A percentile compares a stretch with the other conserved stretches of the same genome.
Conservation (phyloP, 805 yeast genomes). For the Pichia kluyveri region DNA sequence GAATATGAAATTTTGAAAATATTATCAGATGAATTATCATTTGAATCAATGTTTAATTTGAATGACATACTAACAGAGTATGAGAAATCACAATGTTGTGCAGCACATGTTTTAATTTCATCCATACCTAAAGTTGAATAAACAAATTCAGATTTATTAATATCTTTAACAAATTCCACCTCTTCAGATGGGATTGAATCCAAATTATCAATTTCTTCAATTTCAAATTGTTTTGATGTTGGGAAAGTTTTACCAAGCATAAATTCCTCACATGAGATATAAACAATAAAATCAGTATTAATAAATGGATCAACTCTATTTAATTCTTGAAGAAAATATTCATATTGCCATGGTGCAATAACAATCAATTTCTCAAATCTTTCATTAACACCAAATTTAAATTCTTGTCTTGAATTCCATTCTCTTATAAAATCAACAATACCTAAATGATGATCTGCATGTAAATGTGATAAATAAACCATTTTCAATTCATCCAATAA, state of each 20-base stretch:
- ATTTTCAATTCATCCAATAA: constrained; percentile 54
- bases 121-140: constrained; percentile 34
- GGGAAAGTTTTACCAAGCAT: constrained; percentile 7
- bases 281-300: constrained; percentile 13
- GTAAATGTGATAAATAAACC: constrained; percentile 78
- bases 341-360: constrained; percentile 69
- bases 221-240: constrained; percentile 21
- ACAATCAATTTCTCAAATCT: constrained; percentile 36
- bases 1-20: constrained; percentile 74
- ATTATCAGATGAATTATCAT: constrained; percentile 1
- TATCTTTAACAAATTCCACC: constrained; percentile 4
- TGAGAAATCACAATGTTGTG: constrained; percentile 78
- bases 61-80: constrained; percentile 57
- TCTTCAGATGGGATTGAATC: constrained; percentile 2
- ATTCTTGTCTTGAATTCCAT: constrained; percentile 44
- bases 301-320: constrained; percentile 12
- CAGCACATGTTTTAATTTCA: constrained; percentile 54
- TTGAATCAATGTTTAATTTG: constrained; percentile 14
- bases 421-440: constrained; percentile 55
- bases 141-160: constrained; percentile 18
- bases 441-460: constrained; percentile 96
- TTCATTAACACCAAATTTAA: constrained; percentile 25
- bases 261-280: constrained; percentile 27
- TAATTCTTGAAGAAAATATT: constrained; percentile 65
- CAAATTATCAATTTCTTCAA: constrained; percentile 16